Base-by-base conservation (phyloP, 768 basidiomycete species). In the Pisolithus albus region DNA sequence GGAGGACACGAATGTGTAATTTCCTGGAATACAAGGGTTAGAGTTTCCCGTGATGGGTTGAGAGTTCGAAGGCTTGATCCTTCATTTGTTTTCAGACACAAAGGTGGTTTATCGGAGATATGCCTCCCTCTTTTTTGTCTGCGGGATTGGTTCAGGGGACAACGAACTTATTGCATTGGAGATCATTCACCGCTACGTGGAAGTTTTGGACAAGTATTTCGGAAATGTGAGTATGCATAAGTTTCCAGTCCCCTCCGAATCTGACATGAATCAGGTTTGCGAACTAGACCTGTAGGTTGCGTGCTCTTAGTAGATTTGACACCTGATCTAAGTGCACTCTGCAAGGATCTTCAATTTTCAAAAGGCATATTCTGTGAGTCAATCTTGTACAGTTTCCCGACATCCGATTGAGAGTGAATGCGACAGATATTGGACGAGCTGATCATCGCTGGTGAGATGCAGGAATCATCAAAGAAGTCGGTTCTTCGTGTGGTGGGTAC, bases 81-180 rank as follows among this genome's bases (percentile, higher is more conserved):
- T 30, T 41, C 32, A 32, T 51, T 43, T 36, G 19, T 24, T 40
- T 32, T 43, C 64, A 86, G 84, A 86, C 59, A 79, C 84, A 46
- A 86, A 95, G 75, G 84, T 98, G 54, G 87, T 96, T 21, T 98
- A 98, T 72, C 79, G 92, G 43, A 84, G 94, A 64, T 98, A 98
- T 61, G 94, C 94, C 7, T 94, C 92, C 9, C 71, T 98, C 32
- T 97, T 93, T 79, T 98, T 98, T 70, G 85, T 98, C 40, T 86
- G 84, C 57, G 92, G 90, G 43, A 85, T 97, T 56, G 79, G 82
- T 46, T 78, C 81, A 30, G 72, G 72, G 42, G 94, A 97, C 73
- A 98, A 98, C 64, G 94, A 98, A 67, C 80, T 98, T 38, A 74
- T 91, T 54, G 86, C 91, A 1, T 76, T 98, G 32, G 94, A 98